Conservation (phyloP, 345 rosid genomes). For the Hypericum perforatum region DNA sequence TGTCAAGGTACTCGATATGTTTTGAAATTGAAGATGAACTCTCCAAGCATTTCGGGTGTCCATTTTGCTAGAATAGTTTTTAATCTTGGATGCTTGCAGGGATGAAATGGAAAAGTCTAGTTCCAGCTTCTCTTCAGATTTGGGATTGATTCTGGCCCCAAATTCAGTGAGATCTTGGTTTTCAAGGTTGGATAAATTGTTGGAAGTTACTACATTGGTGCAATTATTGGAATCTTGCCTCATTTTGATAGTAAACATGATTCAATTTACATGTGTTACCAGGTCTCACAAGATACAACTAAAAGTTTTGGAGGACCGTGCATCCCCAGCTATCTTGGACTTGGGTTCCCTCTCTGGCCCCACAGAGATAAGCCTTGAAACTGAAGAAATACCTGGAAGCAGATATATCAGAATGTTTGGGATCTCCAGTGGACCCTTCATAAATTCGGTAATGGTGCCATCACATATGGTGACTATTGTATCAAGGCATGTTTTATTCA, state of each 20-base stretch:
- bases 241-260: background rate
- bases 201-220: conserved; percentile 1
- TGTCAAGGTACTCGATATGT: conserved; percentile 39
- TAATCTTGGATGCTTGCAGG: conserved; percentile 36
- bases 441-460: conserved; percentile 41
- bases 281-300: conserved; percentile 61
- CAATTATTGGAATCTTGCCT: background rate
- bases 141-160: conserved; percentile 58
- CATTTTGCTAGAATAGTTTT: conserved; percentile 8
- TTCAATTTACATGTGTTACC: conserved; percentile 13
- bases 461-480: conserved; percentile 55
- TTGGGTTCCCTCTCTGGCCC: conserved; percentile 80
- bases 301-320: conserved; percentile 40
- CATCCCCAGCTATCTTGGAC: conserved; percentile 55
- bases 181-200: conserved; percentile 39
- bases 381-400: conserved; percentile 38
- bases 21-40: conserved; percentile 16
- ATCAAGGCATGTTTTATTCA: conserved; percentile 65
- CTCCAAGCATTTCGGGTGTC: conserved; percentile 8
- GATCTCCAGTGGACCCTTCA: conserved; percentile 50
- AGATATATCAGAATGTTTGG: conserved; percentile 64
- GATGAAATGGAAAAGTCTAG: conserved; percentile 42
- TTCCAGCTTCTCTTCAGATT: conserved; percentile 45
- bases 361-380: conserved; percentile 67
- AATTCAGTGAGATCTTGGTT: conserved; percentile 68